Conservation (phyloP, 2,329 filamentous ascomycete species). For the Phialophora tarda region DNA sequence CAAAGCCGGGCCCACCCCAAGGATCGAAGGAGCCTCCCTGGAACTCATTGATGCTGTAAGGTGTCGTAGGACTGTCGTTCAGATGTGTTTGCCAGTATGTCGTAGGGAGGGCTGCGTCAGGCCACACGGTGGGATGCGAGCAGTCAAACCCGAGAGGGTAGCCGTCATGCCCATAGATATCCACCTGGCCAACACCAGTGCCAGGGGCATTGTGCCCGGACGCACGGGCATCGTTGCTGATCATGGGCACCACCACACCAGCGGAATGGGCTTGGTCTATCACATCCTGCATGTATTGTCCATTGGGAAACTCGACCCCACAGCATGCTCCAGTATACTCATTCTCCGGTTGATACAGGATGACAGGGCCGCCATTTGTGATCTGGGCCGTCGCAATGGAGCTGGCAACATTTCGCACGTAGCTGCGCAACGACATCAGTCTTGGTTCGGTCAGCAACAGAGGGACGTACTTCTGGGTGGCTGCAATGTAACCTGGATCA, state of each 20-base stretch:
- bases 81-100: constrained; percentile 37
- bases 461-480: constrained; percentile 68
- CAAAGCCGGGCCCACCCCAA: constrained; percentile 31
- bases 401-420: constrained; percentile 57
- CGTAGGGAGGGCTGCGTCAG: constrained; percentile 38
- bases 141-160: constrained; percentile 42
- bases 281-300: constrained; percentile 72
- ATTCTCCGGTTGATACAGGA: constrained; percentile 75
- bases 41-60: constrained; percentile 41
- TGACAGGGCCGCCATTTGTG: constrained; percentile 79
- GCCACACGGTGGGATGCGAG: constrained; percentile 37
- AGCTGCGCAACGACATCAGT: constrained; percentile 1
- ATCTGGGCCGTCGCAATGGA: constrained; percentile 78
- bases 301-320: constrained; percentile 46
- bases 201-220: constrained; percentile 69
- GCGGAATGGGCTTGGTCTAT: constrained; percentile 70
- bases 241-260: constrained; percentile 74
- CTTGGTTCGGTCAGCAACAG: constrained; percentile 40
- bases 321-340: constrained; percentile 64
- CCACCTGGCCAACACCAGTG: constrained; percentile 59
- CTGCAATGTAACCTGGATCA: constrained; percentile 65
- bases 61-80: constrained; percentile 39
- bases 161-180: constrained; percentile 67
- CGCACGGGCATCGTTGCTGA: constrained; percentile 73
- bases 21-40: constrained; percentile 38